Conservation (phyloP, 805 yeast genomes). For the Teunomyces funiuensis region DNA sequence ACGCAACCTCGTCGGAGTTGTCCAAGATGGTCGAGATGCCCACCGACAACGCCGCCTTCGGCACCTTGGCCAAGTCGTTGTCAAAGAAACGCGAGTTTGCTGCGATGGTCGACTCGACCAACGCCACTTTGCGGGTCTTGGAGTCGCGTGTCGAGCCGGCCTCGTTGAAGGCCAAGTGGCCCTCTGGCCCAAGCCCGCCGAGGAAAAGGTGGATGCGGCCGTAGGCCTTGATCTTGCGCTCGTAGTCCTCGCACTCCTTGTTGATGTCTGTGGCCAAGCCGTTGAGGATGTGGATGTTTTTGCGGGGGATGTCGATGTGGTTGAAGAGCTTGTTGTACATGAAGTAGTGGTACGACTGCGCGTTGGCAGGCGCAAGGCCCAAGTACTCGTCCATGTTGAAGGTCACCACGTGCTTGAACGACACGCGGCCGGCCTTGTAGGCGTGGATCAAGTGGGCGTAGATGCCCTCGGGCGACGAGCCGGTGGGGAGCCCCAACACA, state of each 20-base stretch:
- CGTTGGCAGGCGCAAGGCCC: slow-evolving; percentile 46
- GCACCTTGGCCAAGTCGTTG: slow-evolving; percentile 47
- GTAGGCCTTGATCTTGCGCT: slow-evolving; percentile 43
- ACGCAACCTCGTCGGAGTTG: slow-evolving; percentile 51
- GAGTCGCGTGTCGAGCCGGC: slow-evolving; percentile 49
- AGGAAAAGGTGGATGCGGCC: slow-evolving; percentile 55
- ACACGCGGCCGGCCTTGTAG: slow-evolving; percentile 40
- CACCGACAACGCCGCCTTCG: slow-evolving; percentile 51
- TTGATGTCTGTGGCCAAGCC: slow-evolving; percentile 49
- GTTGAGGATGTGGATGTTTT: slow-evolving; percentile 53
- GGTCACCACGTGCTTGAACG: slow-evolving; percentile 53
- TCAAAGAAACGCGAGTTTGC: slow-evolving; percentile 57
- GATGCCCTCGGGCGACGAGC: slow-evolving; percentile 59
- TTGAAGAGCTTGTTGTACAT: slow-evolving; percentile 56
- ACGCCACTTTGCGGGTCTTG: slow-evolving; percentile 45
- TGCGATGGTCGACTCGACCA: slow-evolving; percentile 49
- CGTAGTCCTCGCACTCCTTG: slow-evolving; percentile 49
- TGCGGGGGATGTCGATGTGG: slow-evolving; percentile 52
- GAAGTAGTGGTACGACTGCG: slow-evolving; percentile 57
- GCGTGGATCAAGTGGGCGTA: slow-evolving; percentile 47
- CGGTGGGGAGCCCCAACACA: slow-evolving; percentile 60
- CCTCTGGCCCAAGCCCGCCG: slow-evolving; percentile 63
- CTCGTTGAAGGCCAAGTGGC: slow-evolving; percentile 62
- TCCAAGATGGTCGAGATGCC: slow-evolving; percentile 59
- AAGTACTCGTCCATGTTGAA: slow-evolving; percentile 65